Base-by-base conservation (phyloP, 495 filamentous ascomycete genomes). In the Penicillium macrosclerotiorum region DNA sequence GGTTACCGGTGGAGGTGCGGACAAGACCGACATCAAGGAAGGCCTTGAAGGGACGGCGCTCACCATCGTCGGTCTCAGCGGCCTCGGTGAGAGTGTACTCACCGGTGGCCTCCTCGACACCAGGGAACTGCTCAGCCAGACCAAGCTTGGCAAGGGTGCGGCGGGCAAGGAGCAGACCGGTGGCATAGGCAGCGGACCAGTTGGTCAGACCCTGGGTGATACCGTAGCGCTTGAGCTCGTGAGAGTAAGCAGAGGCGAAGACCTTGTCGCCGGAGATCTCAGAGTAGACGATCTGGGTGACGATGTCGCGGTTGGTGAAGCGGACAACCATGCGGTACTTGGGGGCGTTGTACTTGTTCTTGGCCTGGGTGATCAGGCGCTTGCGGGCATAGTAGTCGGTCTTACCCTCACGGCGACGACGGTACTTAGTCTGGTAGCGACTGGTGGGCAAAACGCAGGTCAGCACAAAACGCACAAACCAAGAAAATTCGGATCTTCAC, bases 371-470 rank as follows among this genome's bases (percentile, higher is more conserved):
- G 83, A 95, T 94, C 75, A 99, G 80, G 64, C 93, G 87, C 85
- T 96, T 96, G 77, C 93, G 93, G 68, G 93, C 93, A 73, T 96
- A 97, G 88, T 99, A 99, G 71, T 99, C 93, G 76, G 93, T 99
- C 87, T 97, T 99, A 71, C 93, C 93, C 71, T 84, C 69, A 53
- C 93, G 85, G 69, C 93, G 85, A 72, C 93, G 90, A 77, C 88
- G 92, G 88, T 96, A 99, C 84, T 99, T 99, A 73, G 92, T 95
- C 81, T 99, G 93, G 80, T 87, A 99, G 71, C 93, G 90, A 67
- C 91, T 95, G 71, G n/a, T n/a, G n/a, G n/a, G n/a, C n/a, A 16
- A 33, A 16, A 27, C 16, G n/a, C 37, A 50, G 32, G 35, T 61
- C 41, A 60, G 67, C 45, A 56, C 18, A 31, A 31, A 18, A 32